Base-by-base conservation (phyloP, 176 grass and related monocot species). In the Raddia guianensis region DNA sequence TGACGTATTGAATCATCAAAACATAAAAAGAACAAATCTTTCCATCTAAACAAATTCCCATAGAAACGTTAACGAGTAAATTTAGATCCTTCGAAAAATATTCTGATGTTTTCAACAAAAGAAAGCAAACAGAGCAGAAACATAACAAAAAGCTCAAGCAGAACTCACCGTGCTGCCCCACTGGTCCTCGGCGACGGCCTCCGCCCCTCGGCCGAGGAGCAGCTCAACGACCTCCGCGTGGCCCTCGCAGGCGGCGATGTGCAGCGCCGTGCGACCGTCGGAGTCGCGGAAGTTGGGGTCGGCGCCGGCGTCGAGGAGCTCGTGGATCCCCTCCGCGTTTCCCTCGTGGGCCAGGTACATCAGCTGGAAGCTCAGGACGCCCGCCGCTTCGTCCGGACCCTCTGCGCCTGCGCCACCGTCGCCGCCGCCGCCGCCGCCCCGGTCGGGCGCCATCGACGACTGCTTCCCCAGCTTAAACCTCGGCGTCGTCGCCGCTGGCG, bases 311-410 rank as follows among this genome's bases (percentile, higher is more conserved):
- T 91, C 86, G 44, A 95, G 72, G 42, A 99, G 86, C 68, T 93
- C 90, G 52, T 79, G 75, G 79, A 99, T 95, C 67, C 92, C 90
- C 56, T 87, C 86, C 11, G 74, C 35, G 83, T 86, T 91, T 46
- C 92, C 88, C 77, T 84, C 90, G 88, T 93, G 88, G 37, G 88
- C 86, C 71, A 95, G 69, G 90, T 88, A 99, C 96, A 99, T 99
- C n/a, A 99, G 89, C 70, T 91, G 78, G 65, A 98, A 78, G 73
- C 73, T 40, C 61, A 80, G 56, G 48, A 87, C 79, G 37, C 84
- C 88, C 27, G 83, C 76, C 5, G 78, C 47, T 14, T 73, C 72
- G 15, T 12, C 85, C 9, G 80, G 63, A 3, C 15, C 65, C 3
- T 53, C 80, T 16, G 70, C 12, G 33, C 11, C 43, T 34, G 1